Conservation (phyloP, 108 stramenopile genomes). For the Skeletonema tropicum region DNA sequence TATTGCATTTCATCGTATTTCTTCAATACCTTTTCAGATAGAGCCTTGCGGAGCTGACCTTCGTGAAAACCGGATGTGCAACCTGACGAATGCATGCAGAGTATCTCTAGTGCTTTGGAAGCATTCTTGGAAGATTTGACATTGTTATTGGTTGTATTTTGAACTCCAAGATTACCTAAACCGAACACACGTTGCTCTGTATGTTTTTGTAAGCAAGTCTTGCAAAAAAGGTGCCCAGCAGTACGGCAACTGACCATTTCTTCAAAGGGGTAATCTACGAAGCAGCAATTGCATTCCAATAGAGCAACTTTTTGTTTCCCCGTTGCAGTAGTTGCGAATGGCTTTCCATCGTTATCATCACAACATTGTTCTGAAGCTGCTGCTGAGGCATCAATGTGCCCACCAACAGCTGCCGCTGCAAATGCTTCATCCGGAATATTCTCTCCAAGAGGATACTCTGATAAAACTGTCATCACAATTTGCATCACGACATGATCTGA, state of each 20-base stretch:
- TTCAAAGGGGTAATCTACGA: constrained; percentile 64
- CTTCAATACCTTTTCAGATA: constrained; percentile 65
- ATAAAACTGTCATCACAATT: constrained; percentile 36
- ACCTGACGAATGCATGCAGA: constrained; percentile 74
- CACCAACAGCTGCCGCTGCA: constrained; percentile 35
- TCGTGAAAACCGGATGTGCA: constrained; percentile 73
- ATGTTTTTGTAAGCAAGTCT: constrained; percentile 66
- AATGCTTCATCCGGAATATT: constrained; percentile 20
- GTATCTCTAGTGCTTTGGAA: constrained; percentile 53
- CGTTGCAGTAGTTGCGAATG: neutral
- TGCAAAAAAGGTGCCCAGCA: constrained; percentile 85
- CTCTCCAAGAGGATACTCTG: constrained; percentile 29
- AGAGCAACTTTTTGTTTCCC: constrained; percentile 27
- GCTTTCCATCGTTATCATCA: constrained; percentile 2
- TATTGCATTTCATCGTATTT: constrained; percentile 84
- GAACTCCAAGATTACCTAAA: constrained; percentile 65
- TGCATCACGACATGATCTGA: constrained; percentile 24
- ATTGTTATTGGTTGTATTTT: constrained; percentile 43
- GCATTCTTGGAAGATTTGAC: neutral
- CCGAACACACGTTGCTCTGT: constrained; percentile 81
- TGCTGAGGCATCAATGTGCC: constrained; percentile 9
- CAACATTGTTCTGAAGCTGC: neutral
- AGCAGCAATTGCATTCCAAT: constrained; percentile 84
- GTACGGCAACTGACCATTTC: constrained; percentile 78
- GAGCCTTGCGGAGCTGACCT: constrained; percentile 58